These are phyloP conservation scores for Hylodesmum podocarpum DNA, from an alignment of 306 rosid species.

Conservation along the genomic window DNA sequence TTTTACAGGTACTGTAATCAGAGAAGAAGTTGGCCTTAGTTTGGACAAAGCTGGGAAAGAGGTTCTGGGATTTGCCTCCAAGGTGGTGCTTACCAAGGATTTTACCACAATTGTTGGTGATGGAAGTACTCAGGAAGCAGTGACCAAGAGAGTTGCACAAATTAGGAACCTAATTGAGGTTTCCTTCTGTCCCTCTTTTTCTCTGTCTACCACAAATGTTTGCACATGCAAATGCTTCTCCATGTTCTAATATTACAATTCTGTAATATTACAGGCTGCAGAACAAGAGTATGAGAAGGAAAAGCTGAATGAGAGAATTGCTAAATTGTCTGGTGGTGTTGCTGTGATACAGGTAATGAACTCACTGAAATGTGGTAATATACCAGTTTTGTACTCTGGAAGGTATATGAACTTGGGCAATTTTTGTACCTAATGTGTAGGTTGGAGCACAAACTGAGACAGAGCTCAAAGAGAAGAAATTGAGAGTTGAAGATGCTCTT, in stretches of 20 bases:
- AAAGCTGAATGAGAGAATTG: conserved; percentile 89
- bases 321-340: conserved; percentile 96
- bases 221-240: neutral
- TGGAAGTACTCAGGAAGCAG: conserved; percentile 95
- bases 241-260: neutral
- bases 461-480: conserved; percentile 95
- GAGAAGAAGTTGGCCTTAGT: conserved; percentile 95
- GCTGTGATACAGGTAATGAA: conserved; percentile 86
- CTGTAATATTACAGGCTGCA: conserved; percentile 56
- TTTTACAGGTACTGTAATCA: conserved; percentile 78
- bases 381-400: neutral
- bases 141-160: conserved; percentile 89
- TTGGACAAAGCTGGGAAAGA: conserved; percentile 93
- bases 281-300: conserved; percentile 96
- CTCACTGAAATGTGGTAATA: neutral
- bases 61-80: conserved; percentile 87
- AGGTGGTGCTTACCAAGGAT: conserved; percentile 97
- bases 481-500: conserved; percentile 98
- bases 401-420: neutral
- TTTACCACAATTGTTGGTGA: conserved; percentile 91
- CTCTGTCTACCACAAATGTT: neutral
- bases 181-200: neutral
- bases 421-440: conserved; percentile 35
- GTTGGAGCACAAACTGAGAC: conserved; percentile 99
- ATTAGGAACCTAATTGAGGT: conserved; percentile 90